Evolutionary conservation across 306 rosid genomes (phyloP).

Genomic region (Leucaena leucocephala): DNA sequence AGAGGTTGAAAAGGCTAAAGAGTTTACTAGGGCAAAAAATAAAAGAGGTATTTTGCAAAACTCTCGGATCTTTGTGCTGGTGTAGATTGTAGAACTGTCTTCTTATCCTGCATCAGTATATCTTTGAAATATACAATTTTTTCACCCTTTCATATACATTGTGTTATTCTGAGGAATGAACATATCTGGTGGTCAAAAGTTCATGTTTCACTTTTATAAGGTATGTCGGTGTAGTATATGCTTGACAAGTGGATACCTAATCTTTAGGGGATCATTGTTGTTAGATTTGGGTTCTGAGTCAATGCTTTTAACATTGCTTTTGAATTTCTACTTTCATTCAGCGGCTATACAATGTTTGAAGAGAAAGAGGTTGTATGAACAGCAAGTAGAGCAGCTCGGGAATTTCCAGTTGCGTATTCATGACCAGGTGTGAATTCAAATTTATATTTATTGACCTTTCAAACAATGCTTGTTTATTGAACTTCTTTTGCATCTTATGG

Average conservation of each 20-base stretch:
- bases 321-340: slow-evolving; percentile 39
- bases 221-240: neutral
- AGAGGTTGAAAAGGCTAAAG: slow-evolving; percentile 94
- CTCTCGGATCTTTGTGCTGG: neutral
- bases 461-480: neutral
- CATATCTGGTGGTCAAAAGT: neutral
- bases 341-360: slow-evolving; percentile 97
- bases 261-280: neutral
- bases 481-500: slow-evolving; percentile 33
- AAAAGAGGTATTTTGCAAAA: slow-evolving; percentile 64
- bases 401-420: slow-evolving; percentile 97
- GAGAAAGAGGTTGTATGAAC: slow-evolving; percentile 91
- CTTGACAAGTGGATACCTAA: neutral
- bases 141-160: neutral
- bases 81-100: neutral
- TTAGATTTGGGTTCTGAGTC: neutral
- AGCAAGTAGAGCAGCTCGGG: slow-evolving; percentile 95
- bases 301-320: neutral
- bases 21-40: slow-evolving; percentile 76
- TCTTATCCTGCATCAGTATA: neutral
- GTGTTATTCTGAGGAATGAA: neutral
- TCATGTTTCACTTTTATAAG: neutral
- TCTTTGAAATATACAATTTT: neutral
- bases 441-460: slow-evolving; percentile 12
- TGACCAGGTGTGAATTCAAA: slow-evolving; percentile 70